Conservation (phyloP, 176 grass and related monocot genomes). For the Oryza officinalis region DNA sequence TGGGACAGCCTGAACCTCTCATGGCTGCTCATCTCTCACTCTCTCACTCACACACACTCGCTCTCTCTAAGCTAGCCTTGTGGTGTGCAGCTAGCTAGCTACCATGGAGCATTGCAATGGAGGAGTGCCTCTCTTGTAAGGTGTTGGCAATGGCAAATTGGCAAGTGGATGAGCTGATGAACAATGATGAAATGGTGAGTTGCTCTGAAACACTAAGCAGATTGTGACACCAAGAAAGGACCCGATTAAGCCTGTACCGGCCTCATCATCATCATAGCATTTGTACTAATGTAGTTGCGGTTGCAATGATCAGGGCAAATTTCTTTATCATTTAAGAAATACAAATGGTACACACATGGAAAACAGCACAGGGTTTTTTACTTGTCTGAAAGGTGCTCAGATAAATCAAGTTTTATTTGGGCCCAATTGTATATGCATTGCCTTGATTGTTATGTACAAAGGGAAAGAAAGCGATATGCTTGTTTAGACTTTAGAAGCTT, state of each 20-base stretch:
- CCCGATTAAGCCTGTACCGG: not conserved
- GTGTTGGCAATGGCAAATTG: constrained; percentile 12
- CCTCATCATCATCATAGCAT: constrained; percentile 35
- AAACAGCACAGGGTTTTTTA: constrained; percentile 7
- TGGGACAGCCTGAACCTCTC: constrained; percentile 44
- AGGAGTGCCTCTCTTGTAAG: constrained; percentile 20
- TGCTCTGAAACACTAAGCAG: not conserved
- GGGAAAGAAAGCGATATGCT: not conserved
- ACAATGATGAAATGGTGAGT: not conserved
- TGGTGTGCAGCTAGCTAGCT: not conserved
- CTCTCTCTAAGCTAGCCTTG: constrained; percentile 8
- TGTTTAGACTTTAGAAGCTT: not conserved
- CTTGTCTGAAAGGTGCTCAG: constrained; percentile 1
- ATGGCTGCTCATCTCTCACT: constrained; percentile 42
- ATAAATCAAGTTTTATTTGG: constrained; percentile 25
- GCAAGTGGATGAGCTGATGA: not conserved
- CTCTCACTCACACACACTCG: not conserved
- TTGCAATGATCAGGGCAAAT: constrained; percentile 26
- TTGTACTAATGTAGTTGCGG: not conserved
- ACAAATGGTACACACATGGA: constrained; percentile 8
- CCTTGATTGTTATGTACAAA: not conserved
- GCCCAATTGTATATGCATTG: not conserved
- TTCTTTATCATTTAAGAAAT: constrained; percentile 13
- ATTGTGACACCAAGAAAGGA: constrained; percentile 29
- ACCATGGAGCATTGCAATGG: constrained; percentile 1